phyloP scores from a whole-genome alignment of 2,329 filamentous ascomycete genomes.

The Epicoccum nigrum region DNA sequence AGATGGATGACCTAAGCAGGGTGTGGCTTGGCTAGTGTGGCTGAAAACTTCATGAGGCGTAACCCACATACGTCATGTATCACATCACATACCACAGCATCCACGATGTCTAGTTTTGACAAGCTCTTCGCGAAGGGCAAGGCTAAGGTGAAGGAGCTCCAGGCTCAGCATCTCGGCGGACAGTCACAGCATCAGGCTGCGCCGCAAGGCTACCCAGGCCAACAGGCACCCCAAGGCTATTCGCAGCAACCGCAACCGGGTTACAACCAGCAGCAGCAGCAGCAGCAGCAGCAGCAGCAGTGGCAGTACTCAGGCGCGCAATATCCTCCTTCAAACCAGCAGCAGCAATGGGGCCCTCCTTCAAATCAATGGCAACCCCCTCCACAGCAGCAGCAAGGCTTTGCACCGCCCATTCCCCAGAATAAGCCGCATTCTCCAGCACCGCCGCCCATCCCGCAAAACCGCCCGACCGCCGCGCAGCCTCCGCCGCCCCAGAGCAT shows the following conservation, averaged over 20 bases:
- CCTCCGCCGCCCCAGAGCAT: slow-evolving; percentile 40
- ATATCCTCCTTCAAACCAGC: slow-evolving; percentile 31
- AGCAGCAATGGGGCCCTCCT: slow-evolving; percentile 28
- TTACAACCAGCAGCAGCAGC: slow-evolving; percentile 22
- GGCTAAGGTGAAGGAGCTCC: slow-evolving; percentile 44
- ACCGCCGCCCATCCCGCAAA: slow-evolving; percentile 34
- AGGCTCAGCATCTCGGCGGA: slow-evolving; percentile 27
- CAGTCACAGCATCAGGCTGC: slow-evolving; percentile 30
- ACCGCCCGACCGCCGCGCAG: slow-evolving; percentile 34
- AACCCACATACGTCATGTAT: slow-evolving; percentile 17
- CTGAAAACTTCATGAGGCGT: no score
- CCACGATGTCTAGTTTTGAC: slow-evolving; percentile 40
- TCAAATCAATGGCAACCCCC: slow-evolving; percentile 25
- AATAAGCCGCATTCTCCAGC: slow-evolving; percentile 36
- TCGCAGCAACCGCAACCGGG: slow-evolving; percentile 21
- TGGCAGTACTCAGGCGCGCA: slow-evolving; percentile 27
- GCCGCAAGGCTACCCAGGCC: slow-evolving; percentile 29
- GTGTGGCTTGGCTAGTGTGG: slow-evolving; percentile 11
- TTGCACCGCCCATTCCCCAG: slow-evolving; percentile 29
- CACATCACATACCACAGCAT: slow-evolving; percentile 11
- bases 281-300: slow-evolving; percentile 6
- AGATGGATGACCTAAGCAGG: slow-evolving; percentile 4
- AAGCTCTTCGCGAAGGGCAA: slow-evolving; percentile 47
- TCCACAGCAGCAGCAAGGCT: slow-evolving; percentile 27
- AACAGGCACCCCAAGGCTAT: slow-evolving; percentile 28